phyloP scores from a whole-genome alignment of 106 monocot genomes.

The Iris macrosiphon region DNA sequence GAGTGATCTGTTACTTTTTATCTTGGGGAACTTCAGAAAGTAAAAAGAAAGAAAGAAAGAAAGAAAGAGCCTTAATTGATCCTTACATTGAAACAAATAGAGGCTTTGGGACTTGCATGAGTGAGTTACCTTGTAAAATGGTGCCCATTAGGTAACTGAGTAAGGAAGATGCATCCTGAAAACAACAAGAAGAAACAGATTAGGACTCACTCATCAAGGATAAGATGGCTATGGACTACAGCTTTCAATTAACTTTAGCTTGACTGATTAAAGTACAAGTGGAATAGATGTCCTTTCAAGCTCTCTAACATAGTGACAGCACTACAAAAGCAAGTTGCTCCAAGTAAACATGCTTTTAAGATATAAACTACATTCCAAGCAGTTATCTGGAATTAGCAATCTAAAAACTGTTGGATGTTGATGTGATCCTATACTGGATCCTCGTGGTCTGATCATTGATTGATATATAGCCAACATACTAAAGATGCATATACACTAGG shows the following conservation, averaged over 20 bases:
- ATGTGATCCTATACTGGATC: conserved; percentile 1
- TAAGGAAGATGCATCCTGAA: not conserved
- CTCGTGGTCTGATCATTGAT: not conserved
- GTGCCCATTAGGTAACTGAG: not conserved
- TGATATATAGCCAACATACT: not conserved
- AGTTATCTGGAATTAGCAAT: not conserved
- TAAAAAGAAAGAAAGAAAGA: not conserved
- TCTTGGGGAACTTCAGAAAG: not conserved
- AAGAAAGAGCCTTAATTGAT: not conserved
- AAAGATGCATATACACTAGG: not conserved
- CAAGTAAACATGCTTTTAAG: no score
- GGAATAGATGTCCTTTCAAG: not conserved
- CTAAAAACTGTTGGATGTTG: not conserved
- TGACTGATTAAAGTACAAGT: not conserved
- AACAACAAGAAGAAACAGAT: no score
- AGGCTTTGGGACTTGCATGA: not conserved
- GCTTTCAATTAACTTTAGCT: not conserved
- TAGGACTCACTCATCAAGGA: no score
- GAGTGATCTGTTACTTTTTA: not conserved
- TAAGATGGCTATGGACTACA: no score
- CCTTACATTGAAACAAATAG: not conserved
- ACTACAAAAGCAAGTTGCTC: not conserved
- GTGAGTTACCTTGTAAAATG: not conserved
- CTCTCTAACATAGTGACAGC: not conserved
- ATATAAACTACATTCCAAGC: not conserved